Base-by-base conservation (phyloP, 352 stramenopile genomes). In the Phytophthora tubulina region DNA sequence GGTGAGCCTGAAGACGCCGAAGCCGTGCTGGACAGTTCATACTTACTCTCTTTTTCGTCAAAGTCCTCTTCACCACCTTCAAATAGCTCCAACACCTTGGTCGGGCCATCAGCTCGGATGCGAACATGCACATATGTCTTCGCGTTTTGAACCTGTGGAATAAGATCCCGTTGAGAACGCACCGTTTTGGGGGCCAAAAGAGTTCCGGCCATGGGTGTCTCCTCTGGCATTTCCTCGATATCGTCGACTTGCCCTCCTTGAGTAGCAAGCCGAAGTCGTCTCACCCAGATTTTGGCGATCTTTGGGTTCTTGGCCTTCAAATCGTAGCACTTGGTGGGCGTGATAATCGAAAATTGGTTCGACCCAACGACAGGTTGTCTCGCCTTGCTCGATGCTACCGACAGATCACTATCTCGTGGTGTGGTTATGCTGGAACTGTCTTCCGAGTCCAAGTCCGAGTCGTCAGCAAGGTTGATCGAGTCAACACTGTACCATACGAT, bases 71-170 rank as follows among this genome's bases (percentile, higher is more conserved):
- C 88, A 4, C 88, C 88, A 52, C 89, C 91, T 85, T 97, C 90
- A 61, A 89, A 96, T 3, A 97, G 58, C 63, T 97, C 92, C n/a
- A 97, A 72, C 15, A 97, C 92, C 61, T 97, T 97, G 30, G 91
- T 97, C 5, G 91, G 88, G 1, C 92, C 92, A 73, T 97, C 92
- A 32, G 92, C 91, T 55, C 89, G 85, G 44, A 97, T 82, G 15
- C 90, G 88, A 66, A 96, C 82, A 44, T 93, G 80, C 9, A 97
- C 88, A 50, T 96, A 96, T 6, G 90, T 96, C 68, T 96, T 97
- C 0, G 89, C 88, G 33, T 90, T 85, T 65, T 94, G 86, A 39
- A 92, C 76, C 17, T 87, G 57, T 8, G 80, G 73, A 32, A 79
- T 56, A 48, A 77, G 54, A 35, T 85, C 67, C 21, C 81, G 75